Evolutionary conservation across 441 rosid genomes (phyloP), one percentile per base, ranked within the genome.

Genomic region (Pelargonium australe): DNA sequence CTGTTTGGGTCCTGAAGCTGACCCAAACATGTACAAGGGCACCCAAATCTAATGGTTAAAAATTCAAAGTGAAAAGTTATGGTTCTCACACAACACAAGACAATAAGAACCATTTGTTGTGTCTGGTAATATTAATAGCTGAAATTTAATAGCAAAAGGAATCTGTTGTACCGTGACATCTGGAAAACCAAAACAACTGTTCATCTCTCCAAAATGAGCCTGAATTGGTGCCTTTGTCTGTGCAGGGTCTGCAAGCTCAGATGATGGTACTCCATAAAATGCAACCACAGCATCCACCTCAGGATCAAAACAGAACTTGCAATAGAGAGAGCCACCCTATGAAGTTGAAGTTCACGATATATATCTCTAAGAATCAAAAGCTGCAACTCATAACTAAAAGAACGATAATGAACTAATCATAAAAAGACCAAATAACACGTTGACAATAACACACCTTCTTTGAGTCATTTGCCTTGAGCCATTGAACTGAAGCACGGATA

Each of bases 181-280:
- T 62, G 97, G 78, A 74, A 91, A 89, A 64, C 97, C 97, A 63
- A 88, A 90, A 73, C 77, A 79, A 66, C 69, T 86, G 76, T 94
- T 96, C n/a, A 87, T 91, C 82, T 94, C 97, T 47, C 99, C 96
- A 47, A 91, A 91, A 78, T 91, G 99, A 69, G 99, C 91, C 67
- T 94, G 96, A 70, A 88, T 68, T 25, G 97, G 96, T 51, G 96
- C 89, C 79, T 89, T 91, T 72, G 96, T 94, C 72, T 86, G 79
- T 65, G 85, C 73, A 66, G 97, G 87, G 71, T 94, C 92, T 19
- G 97, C 97, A 31, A 94, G 97, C 75, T 83, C 85, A 0, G 92
- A 69, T 31, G 96, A 82, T 76, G 97, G 96, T 55, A 84, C 84
- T 40, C 99, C 99, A 73, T 91, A 94, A 75, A 94, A 94, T 51